These are phyloP conservation scores for Bolboschoenoplectus hybrid DNA, from an alignment of 202 grass and related monocot species.

Conservation along the genomic window DNA sequence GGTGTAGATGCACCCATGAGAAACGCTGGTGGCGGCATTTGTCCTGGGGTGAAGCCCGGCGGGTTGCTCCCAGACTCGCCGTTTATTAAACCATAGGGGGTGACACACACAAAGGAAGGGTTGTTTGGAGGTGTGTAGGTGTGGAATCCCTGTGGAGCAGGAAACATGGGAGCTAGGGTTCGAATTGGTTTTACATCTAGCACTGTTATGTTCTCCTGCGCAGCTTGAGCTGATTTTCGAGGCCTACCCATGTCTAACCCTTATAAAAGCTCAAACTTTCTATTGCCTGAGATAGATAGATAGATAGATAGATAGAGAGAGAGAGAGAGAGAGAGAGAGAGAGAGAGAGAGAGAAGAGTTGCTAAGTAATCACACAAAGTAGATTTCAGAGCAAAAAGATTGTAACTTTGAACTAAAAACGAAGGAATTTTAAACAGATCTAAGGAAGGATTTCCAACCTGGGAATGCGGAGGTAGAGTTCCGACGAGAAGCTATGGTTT, in stretches of 20 bases:
- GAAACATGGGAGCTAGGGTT: conserved; percentile 90
- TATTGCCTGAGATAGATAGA: not conserved
- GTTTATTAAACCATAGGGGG: conserved; percentile 61
- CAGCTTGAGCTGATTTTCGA: conserved; percentile 16
- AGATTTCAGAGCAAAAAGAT: not conserved
- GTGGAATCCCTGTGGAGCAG: conserved; percentile 67
- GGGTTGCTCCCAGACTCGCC: conserved; percentile 34
- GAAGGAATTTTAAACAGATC: no score
- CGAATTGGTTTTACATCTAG: conserved; percentile 84
- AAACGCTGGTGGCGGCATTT: conserved; percentile 34
- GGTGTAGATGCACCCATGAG: conserved; percentile 14
- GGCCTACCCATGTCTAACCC: conserved; percentile 33
- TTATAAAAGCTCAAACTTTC: conserved; percentile 4
- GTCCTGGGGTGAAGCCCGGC: conserved; percentile 39
- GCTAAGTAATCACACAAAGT: not conserved
- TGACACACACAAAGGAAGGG: conserved; percentile 71
- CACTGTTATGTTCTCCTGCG: conserved; percentile 42
- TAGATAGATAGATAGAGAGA: no score
- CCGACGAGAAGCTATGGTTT: no score
- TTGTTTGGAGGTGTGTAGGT: conserved; percentile 67
- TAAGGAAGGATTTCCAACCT: no score
- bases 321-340: not conserved
- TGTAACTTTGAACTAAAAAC: not conserved
- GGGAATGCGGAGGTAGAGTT: no score
- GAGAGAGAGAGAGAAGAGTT: not conserved